Percentiles rank a stretch among this genome's conserved stretches.
Evolutionary conservation across 2,329 filamentous ascomycete genomes (phyloP).

Genomic region (Blastomyces percursus): DNA sequence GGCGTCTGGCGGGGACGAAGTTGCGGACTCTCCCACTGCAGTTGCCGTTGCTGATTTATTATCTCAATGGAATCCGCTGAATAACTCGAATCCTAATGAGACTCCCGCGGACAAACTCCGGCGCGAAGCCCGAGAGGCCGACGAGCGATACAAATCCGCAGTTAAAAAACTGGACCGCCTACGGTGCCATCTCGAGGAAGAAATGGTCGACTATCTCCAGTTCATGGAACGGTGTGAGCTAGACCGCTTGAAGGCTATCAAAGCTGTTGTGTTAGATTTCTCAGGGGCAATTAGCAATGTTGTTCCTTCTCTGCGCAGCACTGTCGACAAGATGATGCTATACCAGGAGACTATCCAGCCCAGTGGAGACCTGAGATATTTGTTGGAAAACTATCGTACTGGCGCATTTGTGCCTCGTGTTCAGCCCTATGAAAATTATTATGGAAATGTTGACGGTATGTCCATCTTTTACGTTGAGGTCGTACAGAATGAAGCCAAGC

Average conservation of each 20-base stretch:
- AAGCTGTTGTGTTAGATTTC: slow-evolving; percentile 95
- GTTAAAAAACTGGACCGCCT: slow-evolving; percentile 81
- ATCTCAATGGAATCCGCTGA: slow-evolving; percentile 84
- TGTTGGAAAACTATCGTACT: slow-evolving; percentile 93
- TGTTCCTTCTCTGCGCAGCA: slow-evolving; percentile 88
- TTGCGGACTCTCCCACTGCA: slow-evolving; percentile 67
- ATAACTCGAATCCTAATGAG: slow-evolving; percentile 84
- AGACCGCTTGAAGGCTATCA: slow-evolving; percentile 93
- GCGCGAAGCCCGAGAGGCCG: slow-evolving; percentile 77
- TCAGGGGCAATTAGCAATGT: slow-evolving; percentile 96
- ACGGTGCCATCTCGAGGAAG: slow-evolving; percentile 88
- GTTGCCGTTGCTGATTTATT: slow-evolving; percentile 81
- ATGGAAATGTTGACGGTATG: slow-evolving; percentile 77
- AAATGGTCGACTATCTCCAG: slow-evolving; percentile 81
- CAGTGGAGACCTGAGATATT: slow-evolving; percentile 74
- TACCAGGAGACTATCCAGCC: slow-evolving; percentile 99
- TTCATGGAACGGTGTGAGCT: slow-evolving; percentile 97
- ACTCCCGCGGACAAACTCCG: slow-evolving; percentile 76
- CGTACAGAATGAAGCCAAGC: not conserved
- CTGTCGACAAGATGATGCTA: slow-evolving; percentile 97
- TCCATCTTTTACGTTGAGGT: not conserved
- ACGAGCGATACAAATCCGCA: slow-evolving; percentile 82
- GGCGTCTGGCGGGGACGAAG: slow-evolving; percentile 46
- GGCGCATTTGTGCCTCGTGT: slow-evolving; percentile 86
- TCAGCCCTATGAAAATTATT: slow-evolving; percentile 95